Evolutionary conservation across 2,329 filamentous ascomycete genomes (phyloP).

Genomic region (Neofusicoccum umdonicola): DNA sequence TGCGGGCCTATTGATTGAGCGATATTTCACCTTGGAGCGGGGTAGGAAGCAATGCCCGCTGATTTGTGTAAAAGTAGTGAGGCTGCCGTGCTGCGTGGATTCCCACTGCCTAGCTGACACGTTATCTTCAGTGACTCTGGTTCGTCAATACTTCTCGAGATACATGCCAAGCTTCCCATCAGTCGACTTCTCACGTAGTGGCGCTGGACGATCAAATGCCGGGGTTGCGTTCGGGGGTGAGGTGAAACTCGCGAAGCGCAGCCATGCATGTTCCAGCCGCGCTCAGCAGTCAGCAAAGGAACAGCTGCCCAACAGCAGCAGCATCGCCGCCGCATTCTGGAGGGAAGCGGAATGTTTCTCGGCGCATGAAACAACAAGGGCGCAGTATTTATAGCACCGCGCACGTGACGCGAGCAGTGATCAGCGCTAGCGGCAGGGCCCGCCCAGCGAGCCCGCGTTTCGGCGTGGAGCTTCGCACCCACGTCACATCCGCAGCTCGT

Average conservation of each 20-base stretch:
- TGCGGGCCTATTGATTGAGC: neutral
- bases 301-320: neutral
- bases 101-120: slow-evolving; percentile 8
- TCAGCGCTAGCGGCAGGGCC: slow-evolving; percentile 11
- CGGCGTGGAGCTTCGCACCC: slow-evolving; percentile 10
- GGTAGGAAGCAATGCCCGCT: neutral
- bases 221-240: neutral
- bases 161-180: neutral
- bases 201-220: neutral
- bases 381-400: neutral
- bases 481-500: slow-evolving; percentile 8
- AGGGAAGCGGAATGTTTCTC: neutral
- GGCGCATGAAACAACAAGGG: neutral
- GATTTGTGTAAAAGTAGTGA: neutral
- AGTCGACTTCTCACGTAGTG: neutral
- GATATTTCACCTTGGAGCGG: neutral
- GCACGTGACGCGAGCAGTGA: neutral
- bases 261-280: neutral
- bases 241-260: neutral
- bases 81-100: neutral
- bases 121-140: neutral
- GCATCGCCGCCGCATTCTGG: neutral
- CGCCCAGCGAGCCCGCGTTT: slow-evolving; percentile 1
- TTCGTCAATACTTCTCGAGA: neutral
- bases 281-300: neutral